Conservation (phyloP, 2,329 filamentous ascomycete genomes). For the Xylogone sp. region DNA sequence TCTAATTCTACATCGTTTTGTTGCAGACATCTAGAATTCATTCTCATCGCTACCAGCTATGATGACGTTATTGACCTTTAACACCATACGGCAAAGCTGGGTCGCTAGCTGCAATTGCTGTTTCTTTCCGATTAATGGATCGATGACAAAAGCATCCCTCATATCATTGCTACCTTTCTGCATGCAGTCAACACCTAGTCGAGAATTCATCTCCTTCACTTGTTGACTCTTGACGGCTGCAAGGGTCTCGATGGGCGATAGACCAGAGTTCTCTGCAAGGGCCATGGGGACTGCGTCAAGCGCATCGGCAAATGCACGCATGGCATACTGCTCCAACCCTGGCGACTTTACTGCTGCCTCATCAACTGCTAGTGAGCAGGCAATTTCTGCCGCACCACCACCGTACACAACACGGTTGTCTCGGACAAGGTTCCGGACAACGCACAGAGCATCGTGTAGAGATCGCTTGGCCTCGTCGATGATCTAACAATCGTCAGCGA, state of each 20-base stretch:
- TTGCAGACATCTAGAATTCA: slow-evolving; percentile 62
- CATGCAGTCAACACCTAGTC: slow-evolving; percentile 97
- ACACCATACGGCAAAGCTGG: slow-evolving; percentile 95
- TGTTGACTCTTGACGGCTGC: slow-evolving; percentile 95
- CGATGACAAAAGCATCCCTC: slow-evolving; percentile 97
- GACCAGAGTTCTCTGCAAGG: slow-evolving; percentile 92
- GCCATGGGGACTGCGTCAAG: slow-evolving; percentile 93
- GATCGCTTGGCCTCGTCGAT: slow-evolving; percentile 99
- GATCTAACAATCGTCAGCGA: slow-evolving; percentile 55
- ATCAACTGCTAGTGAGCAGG: slow-evolving; percentile 93
- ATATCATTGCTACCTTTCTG: slow-evolving; percentile 92
- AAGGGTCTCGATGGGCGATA: slow-evolving; percentile 93
- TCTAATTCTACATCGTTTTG: slow-evolving; percentile 17
- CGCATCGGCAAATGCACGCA: slow-evolving; percentile 95
- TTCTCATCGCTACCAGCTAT: slow-evolving; percentile 82
- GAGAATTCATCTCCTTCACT: slow-evolving; percentile 76
- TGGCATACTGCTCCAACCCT: slow-evolving; percentile 97
- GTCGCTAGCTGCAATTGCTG: slow-evolving; percentile 96
- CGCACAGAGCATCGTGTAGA: slow-evolving; percentile 93
- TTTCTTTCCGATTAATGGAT: slow-evolving; percentile 96
- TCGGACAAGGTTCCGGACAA: slow-evolving; percentile 90
- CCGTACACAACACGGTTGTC: slow-evolving; percentile 98
- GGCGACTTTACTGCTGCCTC: slow-evolving; percentile 92
- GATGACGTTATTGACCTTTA: slow-evolving; percentile 97
- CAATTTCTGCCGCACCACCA: slow-evolving; percentile 93